Percentiles rank a stretch among this genome's conserved stretches.
phyloP scores from a whole-genome alignment of 768 basidiomycete species.

The Calocera cornea region DNA sequence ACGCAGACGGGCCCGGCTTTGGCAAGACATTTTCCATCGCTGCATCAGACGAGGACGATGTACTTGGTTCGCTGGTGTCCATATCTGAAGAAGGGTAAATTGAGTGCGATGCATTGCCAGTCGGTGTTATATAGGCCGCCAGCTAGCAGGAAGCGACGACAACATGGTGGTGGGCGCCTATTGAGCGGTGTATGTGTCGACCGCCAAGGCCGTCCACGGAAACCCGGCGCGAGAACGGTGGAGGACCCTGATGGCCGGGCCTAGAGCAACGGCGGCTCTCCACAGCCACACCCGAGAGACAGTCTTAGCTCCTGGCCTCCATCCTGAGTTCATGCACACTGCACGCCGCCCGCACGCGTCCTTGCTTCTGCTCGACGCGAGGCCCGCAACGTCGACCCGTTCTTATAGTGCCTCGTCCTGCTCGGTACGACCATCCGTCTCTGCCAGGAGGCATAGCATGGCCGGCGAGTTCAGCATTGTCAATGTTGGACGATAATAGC shows the following conservation, averaged over 20 bases:
- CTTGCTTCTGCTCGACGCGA: neutral
- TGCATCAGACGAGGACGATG: neutral
- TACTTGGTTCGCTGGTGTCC: too few relatives aligned
- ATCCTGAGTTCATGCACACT: constrained; percentile 1
- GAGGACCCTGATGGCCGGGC: neutral
- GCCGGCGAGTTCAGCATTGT: neutral
- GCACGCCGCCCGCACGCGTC: neutral
- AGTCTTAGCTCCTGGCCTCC: neutral
- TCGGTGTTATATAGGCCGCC: too few relatives aligned
- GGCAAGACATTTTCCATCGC: neutral
- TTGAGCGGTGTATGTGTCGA: neutral
- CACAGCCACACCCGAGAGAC: neutral
- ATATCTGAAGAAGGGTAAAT: too few relatives aligned
- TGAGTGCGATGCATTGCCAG: too few relatives aligned
- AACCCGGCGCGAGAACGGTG: neutral
- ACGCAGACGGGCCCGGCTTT: too few relatives aligned
- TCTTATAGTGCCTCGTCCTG: neutral
- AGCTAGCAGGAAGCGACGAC: too few relatives aligned
- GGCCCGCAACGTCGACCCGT: neutral
- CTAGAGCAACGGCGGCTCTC: neutral
- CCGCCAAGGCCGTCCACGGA: neutral
- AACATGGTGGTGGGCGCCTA: too few relatives aligned
- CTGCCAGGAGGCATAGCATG: neutral
- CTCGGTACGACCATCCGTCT: neutral
- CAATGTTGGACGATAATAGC: neutral